phyloP scores from a whole-genome alignment of 768 basidiomycete genomes.

The Tulasnella sp. region DNA sequence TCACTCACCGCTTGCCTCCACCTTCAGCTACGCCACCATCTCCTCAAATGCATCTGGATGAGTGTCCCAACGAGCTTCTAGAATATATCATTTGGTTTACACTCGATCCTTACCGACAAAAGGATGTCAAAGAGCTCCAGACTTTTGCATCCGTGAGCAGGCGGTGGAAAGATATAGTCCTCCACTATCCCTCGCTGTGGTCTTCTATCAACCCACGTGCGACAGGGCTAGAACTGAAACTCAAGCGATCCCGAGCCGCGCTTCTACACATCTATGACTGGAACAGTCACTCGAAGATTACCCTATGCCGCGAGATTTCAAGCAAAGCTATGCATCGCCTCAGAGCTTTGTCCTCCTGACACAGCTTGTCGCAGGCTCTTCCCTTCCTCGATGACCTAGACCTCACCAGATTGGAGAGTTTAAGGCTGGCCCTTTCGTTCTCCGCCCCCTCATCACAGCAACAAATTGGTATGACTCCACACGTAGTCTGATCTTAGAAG shows the following conservation, averaged over 20 bases:
- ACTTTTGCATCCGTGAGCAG: background rate
- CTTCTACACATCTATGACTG: background rate
- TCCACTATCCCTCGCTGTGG: background rate
- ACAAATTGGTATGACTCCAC: background rate
- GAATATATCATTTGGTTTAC: background rate
- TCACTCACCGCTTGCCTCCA: background rate
- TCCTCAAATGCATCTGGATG: background rate
- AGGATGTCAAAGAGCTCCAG: background rate
- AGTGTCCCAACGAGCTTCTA: background rate
- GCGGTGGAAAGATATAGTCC: background rate
- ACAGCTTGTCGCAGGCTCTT: background rate
- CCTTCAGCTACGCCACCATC: background rate
- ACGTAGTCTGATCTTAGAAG: background rate
- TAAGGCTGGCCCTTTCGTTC: background rate
- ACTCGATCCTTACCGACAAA: background rate
- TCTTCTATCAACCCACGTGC: background rate
- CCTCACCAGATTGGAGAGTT: background rate
- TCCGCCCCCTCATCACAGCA: background rate
- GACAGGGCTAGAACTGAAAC: background rate
- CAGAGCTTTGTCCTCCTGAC: background rate
- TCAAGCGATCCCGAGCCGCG: background rate
- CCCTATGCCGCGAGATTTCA: background rate
- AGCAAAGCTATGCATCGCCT: background rate
- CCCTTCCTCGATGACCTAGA: background rate
- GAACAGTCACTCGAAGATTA: background rate